A percentile compares a stretch with the other conserved stretches of the same genome.
Conservation (phyloP, 2,329 filamentous ascomycete species). For the Peltaster fructicola region DNA sequence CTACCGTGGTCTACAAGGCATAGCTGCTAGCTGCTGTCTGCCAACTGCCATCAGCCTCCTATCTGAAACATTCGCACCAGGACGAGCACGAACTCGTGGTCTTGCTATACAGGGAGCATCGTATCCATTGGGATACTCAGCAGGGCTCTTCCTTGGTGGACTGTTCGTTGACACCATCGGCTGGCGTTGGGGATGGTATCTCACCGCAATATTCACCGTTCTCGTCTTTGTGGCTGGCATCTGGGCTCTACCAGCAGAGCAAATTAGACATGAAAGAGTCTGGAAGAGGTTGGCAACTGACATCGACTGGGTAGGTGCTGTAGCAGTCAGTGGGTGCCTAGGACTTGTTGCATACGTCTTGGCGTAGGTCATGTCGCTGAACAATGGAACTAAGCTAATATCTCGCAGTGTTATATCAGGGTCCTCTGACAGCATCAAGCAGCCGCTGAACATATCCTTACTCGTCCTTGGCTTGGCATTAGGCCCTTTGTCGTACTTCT, state of each 20-base stretch:
- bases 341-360: too few species aligned
- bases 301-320: too few species aligned
- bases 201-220: conserved; percentile 26
- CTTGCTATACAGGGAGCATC: conserved; percentile 33
- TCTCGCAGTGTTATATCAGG: too few species aligned
- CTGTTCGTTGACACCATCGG: conserved; percentile 30
- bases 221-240: conserved; percentile 21
- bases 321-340: too few species aligned
- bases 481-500: too few species aligned
- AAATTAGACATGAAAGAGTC: too few species aligned
- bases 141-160: conserved; percentile 34
- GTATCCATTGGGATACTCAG: conserved; percentile 32
- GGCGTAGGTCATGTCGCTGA: too few species aligned
- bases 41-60: conserved; percentile 33
- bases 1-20: conserved; percentile 9
- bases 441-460: too few species aligned
- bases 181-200: conserved; percentile 35
- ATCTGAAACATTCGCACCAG: conserved; percentile 27
- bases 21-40: conserved; percentile 13
- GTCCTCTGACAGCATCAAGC: too few species aligned
- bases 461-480: too few species aligned
- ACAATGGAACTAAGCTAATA: too few species aligned
- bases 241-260: conserved; percentile 22
- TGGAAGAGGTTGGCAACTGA: too few species aligned
- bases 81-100: conserved; percentile 30